Percentiles rank a stretch among this genome's conserved stretches.
Conservation (phyloP, 805 yeast genomes). For the Kodamaea nitidulidarum region DNA sequence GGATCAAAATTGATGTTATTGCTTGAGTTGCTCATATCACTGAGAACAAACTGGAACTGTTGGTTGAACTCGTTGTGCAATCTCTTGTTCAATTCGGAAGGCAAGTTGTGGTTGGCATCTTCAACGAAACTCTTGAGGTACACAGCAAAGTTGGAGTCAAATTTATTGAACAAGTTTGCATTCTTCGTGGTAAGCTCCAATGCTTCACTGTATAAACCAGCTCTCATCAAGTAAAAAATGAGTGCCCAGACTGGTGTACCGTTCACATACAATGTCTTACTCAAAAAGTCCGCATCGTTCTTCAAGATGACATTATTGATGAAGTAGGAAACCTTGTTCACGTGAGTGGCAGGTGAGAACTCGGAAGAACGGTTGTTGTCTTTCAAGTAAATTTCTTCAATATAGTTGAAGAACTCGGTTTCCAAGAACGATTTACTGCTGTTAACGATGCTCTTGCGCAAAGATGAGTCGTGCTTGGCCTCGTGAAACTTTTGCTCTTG, state of each 20-base stretch:
- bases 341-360: slow-evolving; percentile 56
- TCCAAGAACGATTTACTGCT: slow-evolving; percentile 65
- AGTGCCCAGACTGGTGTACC: slow-evolving; percentile 94
- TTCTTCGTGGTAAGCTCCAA: slow-evolving; percentile 60
- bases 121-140: slow-evolving; percentile 64
- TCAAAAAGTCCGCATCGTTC: slow-evolving; percentile 21
- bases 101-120: slow-evolving; percentile 53
- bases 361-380: slow-evolving; percentile 40
- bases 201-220: slow-evolving; percentile 80
- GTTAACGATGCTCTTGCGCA: slow-evolving; percentile 45
- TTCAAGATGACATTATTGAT: slow-evolving; percentile 34
- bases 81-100: slow-evolving; percentile 64
- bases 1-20: slow-evolving; percentile 58
- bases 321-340: slow-evolving; percentile 67
- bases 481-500: slow-evolving; percentile 33
- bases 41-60: slow-evolving; percentile 62
- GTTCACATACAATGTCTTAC: slow-evolving; percentile 49
- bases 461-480: slow-evolving; percentile 17
- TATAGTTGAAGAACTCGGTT: slow-evolving; percentile 68
- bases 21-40: slow-evolving; percentile 26
- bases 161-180: slow-evolving; percentile 70
- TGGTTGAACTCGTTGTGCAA: slow-evolving; percentile 79
- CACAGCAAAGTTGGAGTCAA: slow-evolving; percentile 79
- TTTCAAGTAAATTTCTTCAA: slow-evolving; percentile 60
- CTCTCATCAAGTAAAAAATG: slow-evolving; percentile 76